Conservation (phyloP, 306 rosid species). For the Cucurbita moschata region DNA sequence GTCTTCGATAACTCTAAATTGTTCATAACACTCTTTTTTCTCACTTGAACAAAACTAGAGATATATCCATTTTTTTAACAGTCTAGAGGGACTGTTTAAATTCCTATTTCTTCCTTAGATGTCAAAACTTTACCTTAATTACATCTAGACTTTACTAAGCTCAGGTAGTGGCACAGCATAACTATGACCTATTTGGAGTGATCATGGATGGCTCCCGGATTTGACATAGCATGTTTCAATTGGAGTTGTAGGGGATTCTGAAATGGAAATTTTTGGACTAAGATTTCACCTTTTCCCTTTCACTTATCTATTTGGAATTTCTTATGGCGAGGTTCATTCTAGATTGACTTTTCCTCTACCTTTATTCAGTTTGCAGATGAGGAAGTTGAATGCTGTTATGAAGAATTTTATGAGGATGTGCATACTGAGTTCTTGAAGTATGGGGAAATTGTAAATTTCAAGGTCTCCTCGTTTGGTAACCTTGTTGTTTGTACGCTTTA, state of each 20-base stretch:
- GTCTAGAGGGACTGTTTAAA: neutral
- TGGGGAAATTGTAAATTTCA: constrained; percentile 91
- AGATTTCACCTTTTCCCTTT: constrained; percentile 1
- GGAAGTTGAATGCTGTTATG: constrained; percentile 63
- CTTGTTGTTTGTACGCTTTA: neutral
- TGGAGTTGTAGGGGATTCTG: constrained; percentile 8
- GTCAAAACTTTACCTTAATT: neutral
- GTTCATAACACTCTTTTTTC: neutral
- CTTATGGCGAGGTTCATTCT: constrained; percentile 4
- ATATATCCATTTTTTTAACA: neutral
- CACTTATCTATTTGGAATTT: constrained; percentile 7
- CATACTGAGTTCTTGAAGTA: constrained; percentile 92
- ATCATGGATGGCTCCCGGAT: neutral
- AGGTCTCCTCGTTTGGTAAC: constrained; percentile 39
- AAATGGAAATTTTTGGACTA: neutral
- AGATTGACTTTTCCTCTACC: constrained; percentile 18
- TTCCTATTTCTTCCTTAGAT: neutral
- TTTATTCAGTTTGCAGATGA: constrained; percentile 72
- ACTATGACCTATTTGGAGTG: constrained; percentile 1
- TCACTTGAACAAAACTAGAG: neutral
- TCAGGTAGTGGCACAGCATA: constrained; percentile 5
- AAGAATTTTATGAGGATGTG: constrained; percentile 94
- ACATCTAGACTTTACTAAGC: constrained; percentile 5
- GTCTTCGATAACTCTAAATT: neutral
- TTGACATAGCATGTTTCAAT: constrained; percentile 9